Percentiles rank a stretch among this genome's conserved stretches.
These are phyloP conservation scores for Xylariaceae sp. DNA, from an alignment of 2,329 filamentous ascomycete species.

Conservation along the genomic window DNA sequence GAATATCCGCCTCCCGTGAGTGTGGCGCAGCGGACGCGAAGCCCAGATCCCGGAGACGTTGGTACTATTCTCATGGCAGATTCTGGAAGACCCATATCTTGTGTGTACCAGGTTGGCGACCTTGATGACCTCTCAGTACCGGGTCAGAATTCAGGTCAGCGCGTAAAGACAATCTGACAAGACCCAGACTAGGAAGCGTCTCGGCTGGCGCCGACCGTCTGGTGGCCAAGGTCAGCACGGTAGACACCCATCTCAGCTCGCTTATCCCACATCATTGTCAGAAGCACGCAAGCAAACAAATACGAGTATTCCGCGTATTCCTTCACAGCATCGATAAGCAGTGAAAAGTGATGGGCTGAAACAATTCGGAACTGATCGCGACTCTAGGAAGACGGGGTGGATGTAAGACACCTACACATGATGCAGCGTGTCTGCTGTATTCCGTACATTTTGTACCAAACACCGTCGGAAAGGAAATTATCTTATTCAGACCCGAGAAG, in stretches of 20 bases:
- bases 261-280: constrained; percentile 3
- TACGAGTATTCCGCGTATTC: not conserved
- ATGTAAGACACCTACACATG: not conserved
- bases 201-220: too few species aligned
- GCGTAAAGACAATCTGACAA: too few species aligned
- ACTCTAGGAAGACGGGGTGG: not conserved
- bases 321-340: not conserved
- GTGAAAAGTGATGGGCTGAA: not conserved
- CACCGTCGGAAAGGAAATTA: not conserved
- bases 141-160: too few species aligned
- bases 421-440: not conserved
- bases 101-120: too few species aligned
- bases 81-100: too few species aligned
- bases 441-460: not conserved
- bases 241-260: not conserved
- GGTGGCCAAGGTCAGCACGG: not conserved
- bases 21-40: too few species aligned
- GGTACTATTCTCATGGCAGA: too few species aligned
- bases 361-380: not conserved
- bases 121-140: too few species aligned
- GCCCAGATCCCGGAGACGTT: too few species aligned
- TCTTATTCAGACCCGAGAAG: not conserved
- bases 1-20: too few species aligned
- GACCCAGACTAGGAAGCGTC: too few species aligned
- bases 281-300: not conserved